Conservation (phyloP, 192 early-diverging fungal species). For the Podila minutissima region DNA sequence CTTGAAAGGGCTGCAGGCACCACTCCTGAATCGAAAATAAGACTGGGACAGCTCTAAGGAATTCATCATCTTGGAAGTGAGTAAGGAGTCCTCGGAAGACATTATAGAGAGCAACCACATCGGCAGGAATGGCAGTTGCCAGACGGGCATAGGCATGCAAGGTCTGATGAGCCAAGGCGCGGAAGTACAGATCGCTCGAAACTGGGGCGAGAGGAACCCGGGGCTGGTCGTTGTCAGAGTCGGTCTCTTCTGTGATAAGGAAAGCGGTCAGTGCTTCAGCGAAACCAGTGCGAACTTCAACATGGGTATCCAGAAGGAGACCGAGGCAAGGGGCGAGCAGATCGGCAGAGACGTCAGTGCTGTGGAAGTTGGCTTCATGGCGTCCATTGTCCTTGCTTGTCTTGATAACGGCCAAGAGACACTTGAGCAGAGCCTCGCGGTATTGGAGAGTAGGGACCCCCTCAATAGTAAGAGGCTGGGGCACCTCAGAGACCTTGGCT, state of each 20-base stretch:
- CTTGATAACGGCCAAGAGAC: slow-evolving; percentile 55
- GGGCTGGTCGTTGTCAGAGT: slow-evolving; percentile 2
- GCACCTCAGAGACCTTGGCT: slow-evolving; percentile 11
- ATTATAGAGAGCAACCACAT: slow-evolving; percentile 33
- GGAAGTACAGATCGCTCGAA: slow-evolving; percentile 43
- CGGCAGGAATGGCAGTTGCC: slow-evolving; percentile 18
- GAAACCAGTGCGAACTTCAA: slow-evolving; percentile 51
- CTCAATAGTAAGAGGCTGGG: slow-evolving; percentile 43
- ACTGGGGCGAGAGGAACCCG: slow-evolving; percentile 26
- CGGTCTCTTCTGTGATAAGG: slow-evolving; percentile 51
- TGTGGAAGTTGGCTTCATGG: slow-evolving; percentile 33
- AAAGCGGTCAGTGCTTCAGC: slow-evolving; percentile 51
- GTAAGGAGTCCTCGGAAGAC: slow-evolving; percentile 33
- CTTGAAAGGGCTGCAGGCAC: slow-evolving; percentile 12
- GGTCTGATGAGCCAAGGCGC: slow-evolving; percentile 37
- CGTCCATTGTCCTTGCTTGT: slow-evolving; percentile 51
- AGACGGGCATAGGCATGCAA: slow-evolving; percentile 37
- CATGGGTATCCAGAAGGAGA: slow-evolving; percentile 42
- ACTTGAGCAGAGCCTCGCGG: slow-evolving; percentile 53
- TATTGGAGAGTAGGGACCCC: slow-evolving; percentile 53
- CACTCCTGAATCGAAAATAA: slow-evolving; percentile 44
- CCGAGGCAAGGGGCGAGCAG: slow-evolving; percentile 46
- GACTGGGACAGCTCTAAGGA: slow-evolving; percentile 42
- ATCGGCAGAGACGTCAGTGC: slow-evolving; percentile 50
- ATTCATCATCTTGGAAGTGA: slow-evolving; percentile 48